Conservation (phyloP, 345 rosid species). For the Linum usitatissimum region DNA sequence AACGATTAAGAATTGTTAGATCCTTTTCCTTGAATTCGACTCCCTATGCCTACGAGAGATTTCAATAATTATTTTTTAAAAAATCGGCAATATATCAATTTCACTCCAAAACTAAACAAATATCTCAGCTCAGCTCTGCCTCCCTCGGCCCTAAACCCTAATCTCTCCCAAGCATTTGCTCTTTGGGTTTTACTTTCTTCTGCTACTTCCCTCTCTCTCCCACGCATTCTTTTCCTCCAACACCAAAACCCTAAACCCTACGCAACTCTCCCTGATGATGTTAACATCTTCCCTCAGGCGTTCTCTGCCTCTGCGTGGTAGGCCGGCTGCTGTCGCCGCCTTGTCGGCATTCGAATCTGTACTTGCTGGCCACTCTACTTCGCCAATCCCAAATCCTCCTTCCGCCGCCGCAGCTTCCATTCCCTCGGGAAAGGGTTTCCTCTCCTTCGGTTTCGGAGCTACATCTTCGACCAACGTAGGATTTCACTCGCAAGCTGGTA, state of each 20-base stretch:
- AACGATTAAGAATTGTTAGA: too few species aligned
- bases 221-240: not conserved
- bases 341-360: not conserved
- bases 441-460: not conserved
- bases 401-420: not conserved
- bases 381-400: not conserved
- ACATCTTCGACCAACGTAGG: not conserved
- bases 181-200: not conserved
- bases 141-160: not conserved
- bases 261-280: not conserved
- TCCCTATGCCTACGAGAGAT: not conserved
- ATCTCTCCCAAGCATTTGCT: not conserved
- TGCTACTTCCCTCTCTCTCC: not conserved
- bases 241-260: not conserved
- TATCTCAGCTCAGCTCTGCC: not conserved
- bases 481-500: conserved; percentile 45
- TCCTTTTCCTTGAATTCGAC: too few species aligned
- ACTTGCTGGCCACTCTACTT: not conserved
- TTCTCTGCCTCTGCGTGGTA: not conserved
- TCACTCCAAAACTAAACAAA: not conserved
- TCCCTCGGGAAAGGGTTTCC: not conserved
- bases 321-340: not conserved
- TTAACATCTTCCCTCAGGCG: not conserved
- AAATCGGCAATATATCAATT: not conserved
- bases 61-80: too few species aligned